Evolutionary conservation across 345 rosid genomes (phyloP), one percentile per base, ranked within the genome.

Genomic region (Excoecaria agallocha): DNA sequence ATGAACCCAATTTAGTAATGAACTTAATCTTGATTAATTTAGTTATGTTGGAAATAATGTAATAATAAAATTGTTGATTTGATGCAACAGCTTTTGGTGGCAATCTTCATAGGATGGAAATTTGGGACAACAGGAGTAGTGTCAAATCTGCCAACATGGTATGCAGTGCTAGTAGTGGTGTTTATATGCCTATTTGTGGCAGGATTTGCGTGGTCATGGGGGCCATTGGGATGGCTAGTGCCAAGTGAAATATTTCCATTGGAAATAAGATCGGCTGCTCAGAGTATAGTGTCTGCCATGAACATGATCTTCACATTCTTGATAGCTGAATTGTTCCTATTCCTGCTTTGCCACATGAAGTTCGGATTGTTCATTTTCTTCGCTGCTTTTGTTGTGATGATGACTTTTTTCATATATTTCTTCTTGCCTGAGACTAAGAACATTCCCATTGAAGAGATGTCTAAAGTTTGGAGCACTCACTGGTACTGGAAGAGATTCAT

Each of bases 191-290:
- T 71, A 0, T 88, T 66, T 52, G 89, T 85, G 8, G 78, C 82
- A 78, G 86, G 83, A 2, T 88, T 86, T 64, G 88, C 91, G 8
- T 86, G 91, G 89, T 88, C 91, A 60, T 88, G 89, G 91, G 91
- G 89, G 0, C 89, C 89, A 15, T 77, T 86, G 1, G 87, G 91
- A 3, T 86, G 91, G 91, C 72, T 88, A 37, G 83, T 88, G 46
- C 91, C 89, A 0, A 86, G 91, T 24, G 89, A 88, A 68, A 86
- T 82, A 3, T 86, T 86, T 74, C 91, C 89, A 0, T 13, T 88
- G 1, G 89, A 88, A 74, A 86, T 85, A 0, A 64, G 87, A 64
- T 74, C 87, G 0, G 77, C 86, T 0, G 89, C 86, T 12, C 87
- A 74, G 41, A 54, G 65, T 15, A 46, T 77, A 30, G 30, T 45